A percentile compares a stretch with the other conserved stretches of the same genome.
phyloP scores from a whole-genome alignment of 1,284 basidiomycete genomes.

The Tetrapyrgos nigripes region DNA sequence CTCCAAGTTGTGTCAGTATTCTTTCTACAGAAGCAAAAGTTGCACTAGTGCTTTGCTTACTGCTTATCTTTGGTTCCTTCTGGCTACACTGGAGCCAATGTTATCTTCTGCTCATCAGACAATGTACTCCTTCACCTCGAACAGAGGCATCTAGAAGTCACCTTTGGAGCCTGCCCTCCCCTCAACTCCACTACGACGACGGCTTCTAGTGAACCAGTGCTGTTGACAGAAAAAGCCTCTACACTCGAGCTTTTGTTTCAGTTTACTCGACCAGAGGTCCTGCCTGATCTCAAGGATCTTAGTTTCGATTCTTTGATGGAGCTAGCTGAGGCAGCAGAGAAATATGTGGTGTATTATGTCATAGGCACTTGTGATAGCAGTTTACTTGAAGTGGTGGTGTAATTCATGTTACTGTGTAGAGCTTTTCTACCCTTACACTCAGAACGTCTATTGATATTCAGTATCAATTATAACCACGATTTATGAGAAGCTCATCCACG shows the following conservation, averaged over 20 bases:
- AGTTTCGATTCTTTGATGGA: neutral
- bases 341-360: conserved; percentile 2
- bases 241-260: conserved; percentile 26
- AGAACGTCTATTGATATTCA: neutral
- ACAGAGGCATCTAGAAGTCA: conserved; percentile 28
- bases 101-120: conserved; percentile 34
- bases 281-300: conserved; percentile 9
- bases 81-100: conserved; percentile 31
- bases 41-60: too few relatives aligned
- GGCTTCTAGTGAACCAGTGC: conserved; percentile 13
- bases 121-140: conserved; percentile 32
- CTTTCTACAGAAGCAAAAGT: too few relatives aligned
- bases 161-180: conserved; percentile 26
- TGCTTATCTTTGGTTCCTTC: too few relatives aligned
- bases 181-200: neutral
- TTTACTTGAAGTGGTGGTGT: neutral
- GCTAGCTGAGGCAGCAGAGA: conserved; percentile 8
- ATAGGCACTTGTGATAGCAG: neutral
- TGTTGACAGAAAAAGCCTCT: conserved; percentile 20
- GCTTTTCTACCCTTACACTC: neutral
- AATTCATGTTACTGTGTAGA: neutral
- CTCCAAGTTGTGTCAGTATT: too few relatives aligned
- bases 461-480: neutral
- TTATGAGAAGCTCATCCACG: neutral
- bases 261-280: conserved; percentile 23